phyloP scores from a whole-genome alignment of 176 grass and related monocot genomes.

The Rhipidocladum racemiflorum region DNA sequence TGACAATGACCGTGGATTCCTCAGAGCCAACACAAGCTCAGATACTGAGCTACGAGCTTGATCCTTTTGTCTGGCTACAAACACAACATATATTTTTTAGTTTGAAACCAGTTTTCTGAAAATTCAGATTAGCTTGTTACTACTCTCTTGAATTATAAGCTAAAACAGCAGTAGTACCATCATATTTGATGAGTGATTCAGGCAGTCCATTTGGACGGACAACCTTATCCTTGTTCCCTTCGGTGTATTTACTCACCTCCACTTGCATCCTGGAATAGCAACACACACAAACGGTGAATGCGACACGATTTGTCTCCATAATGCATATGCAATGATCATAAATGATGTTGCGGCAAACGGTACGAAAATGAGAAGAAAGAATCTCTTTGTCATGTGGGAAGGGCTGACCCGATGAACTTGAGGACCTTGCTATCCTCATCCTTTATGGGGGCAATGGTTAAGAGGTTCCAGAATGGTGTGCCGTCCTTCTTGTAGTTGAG shows the following conservation, averaged over 20 bases:
- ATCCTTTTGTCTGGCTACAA: conserved; percentile 43
- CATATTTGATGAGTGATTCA: conserved; percentile 89
- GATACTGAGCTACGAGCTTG: conserved; percentile 57
- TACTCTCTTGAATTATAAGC: background rate
- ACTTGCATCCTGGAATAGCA: conserved; percentile 83
- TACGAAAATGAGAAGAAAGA: background rate
- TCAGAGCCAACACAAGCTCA: conserved; percentile 66
- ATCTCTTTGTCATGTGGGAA: background rate
- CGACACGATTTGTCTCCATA: background rate
- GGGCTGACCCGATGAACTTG: conserved; percentile 87
- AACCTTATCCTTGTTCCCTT: conserved; percentile 73
- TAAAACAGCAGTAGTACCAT: conserved; percentile 47
- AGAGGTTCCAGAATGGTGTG: conserved; percentile 86
- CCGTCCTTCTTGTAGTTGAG: conserved; percentile 97
- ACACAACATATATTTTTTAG: background rate
- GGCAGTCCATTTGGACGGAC: conserved; percentile 87
- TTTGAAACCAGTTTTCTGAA: background rate
- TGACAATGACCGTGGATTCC: conserved; percentile 46
- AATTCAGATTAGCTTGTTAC: background rate
- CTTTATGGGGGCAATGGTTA: conserved; percentile 92
- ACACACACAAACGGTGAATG: background rate
- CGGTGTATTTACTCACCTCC: conserved; percentile 95
- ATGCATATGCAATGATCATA: background rate
- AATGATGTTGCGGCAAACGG: background rate
- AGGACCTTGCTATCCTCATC: conserved; percentile 79